Evolutionary conservation across 1,284 basidiomycete species (phyloP).

Genomic region (Melampsora abietis-canadensis): DNA sequence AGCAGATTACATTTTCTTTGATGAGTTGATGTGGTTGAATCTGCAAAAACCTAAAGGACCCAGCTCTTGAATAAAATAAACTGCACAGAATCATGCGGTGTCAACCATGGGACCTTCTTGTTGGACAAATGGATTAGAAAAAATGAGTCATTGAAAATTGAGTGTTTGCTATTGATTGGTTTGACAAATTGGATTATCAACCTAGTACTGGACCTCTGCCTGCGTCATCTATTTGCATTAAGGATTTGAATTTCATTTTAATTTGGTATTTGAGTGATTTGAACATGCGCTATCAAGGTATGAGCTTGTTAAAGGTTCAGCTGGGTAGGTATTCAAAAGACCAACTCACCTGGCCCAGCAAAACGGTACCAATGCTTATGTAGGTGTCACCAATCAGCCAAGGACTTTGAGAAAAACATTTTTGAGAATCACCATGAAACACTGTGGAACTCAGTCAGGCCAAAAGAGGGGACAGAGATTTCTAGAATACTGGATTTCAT

Average conservation of each 20-base stretch:
- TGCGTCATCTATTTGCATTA: conserved; percentile 89
- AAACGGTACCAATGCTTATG: too few species aligned
- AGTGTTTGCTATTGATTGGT: neutral
- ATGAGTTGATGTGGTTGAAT: conserved; percentile 84
- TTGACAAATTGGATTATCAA: conserved; percentile 28
- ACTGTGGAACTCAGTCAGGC: too few species aligned
- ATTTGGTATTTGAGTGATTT: neutral
- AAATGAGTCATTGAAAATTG: conserved; percentile 11
- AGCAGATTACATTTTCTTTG: conserved; percentile 54
- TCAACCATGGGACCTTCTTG: conserved; percentile 78
- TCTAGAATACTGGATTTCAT: too few species aligned
- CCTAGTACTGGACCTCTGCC: conserved; percentile 90
- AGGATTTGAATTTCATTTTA: conserved; percentile 5
- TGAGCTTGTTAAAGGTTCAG: neutral
- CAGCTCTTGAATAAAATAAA: conserved; percentile 69
- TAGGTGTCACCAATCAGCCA: too few species aligned
- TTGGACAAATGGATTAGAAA: neutral
- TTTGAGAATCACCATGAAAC: too few species aligned
- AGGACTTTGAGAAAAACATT: too few species aligned
- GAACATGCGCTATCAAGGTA: neutral
- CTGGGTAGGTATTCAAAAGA: too few species aligned
- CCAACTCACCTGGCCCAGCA: too few species aligned
- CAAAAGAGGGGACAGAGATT: too few species aligned
- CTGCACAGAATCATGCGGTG: conserved; percentile 86
- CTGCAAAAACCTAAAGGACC: conserved; percentile 87